These are phyloP conservation scores for Populus hybrid DNA, from an alignment of 441 rosid genomes.

Conservation along the genomic window DNA sequence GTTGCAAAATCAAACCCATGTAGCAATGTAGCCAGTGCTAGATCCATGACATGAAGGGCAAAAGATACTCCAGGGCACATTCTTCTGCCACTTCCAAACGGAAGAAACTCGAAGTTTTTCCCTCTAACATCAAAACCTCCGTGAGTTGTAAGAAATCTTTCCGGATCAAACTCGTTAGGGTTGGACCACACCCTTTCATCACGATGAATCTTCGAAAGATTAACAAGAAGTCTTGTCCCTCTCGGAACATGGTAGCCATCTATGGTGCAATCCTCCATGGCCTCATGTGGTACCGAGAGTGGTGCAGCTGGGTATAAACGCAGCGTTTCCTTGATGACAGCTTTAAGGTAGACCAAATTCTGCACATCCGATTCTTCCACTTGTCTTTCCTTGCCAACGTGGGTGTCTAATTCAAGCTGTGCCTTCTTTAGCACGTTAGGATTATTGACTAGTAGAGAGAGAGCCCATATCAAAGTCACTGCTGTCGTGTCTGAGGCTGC, in stretches of 20 bases:
- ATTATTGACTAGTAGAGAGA: conserved; percentile 29
- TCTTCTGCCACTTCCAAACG: conserved; percentile 44
- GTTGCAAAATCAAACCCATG: conserved; percentile 38
- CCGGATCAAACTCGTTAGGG: conserved; percentile 32
- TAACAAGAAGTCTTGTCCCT: conserved; percentile 47
- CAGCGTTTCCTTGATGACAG: conserved; percentile 49
- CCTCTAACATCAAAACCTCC: conserved; percentile 27
- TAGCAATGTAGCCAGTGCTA: conserved; percentile 32
- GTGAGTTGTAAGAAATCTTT: conserved; percentile 37
- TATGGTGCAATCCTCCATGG: conserved; percentile 45
- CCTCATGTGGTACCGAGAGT: conserved; percentile 40
- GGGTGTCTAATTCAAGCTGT: conserved; percentile 45
- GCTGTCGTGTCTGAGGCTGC: conserved; percentile 59
- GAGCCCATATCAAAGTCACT: conserved; percentile 41
- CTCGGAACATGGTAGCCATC: conserved; percentile 35
- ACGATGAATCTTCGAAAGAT: conserved; percentile 43
- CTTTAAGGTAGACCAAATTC: conserved; percentile 46
- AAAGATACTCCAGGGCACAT: conserved; percentile 38
- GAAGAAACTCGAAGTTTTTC: conserved; percentile 29
- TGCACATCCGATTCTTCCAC: conserved; percentile 46
- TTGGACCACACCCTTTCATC: conserved; percentile 39
- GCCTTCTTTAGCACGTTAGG: conserved; percentile 35
- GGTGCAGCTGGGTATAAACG: conserved; percentile 53
- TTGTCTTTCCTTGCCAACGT: conserved; percentile 39
- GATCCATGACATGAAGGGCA: conserved; percentile 26